Conservation (phyloP, 345 rosid species). For the Aquilaria yunnanensis region DNA sequence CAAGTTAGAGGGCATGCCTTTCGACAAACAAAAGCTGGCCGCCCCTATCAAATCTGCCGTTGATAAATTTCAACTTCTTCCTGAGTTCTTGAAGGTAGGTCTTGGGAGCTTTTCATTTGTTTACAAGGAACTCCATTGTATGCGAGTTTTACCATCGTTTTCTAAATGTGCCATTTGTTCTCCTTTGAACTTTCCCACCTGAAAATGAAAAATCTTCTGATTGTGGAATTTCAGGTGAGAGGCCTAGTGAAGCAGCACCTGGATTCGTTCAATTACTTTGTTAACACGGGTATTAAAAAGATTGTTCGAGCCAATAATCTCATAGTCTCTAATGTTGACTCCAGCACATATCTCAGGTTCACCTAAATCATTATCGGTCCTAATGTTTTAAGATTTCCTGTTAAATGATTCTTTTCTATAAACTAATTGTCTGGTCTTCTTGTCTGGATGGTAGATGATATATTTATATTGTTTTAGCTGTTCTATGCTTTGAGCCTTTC, state of each 20-base stretch:
- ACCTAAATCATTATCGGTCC: neutral
- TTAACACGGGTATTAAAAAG: constrained; percentile 70
- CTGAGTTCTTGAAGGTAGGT: constrained; percentile 61
- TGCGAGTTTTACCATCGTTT: too few relatives aligned
- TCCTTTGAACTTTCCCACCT: too few relatives aligned
- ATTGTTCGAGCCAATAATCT: constrained; percentile 73
- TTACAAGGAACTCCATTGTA: neutral
- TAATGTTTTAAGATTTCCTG: neutral
- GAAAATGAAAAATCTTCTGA: neutral
- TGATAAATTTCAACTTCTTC: constrained; percentile 56
- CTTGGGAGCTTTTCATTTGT: neutral
- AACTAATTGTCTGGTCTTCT: neutral
- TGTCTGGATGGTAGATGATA: neutral
- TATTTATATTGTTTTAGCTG: neutral
- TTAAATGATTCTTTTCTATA: neutral
- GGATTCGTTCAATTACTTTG: constrained; percentile 84
- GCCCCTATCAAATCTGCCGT: constrained; percentile 50
- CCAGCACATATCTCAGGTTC: constrained; percentile 56
- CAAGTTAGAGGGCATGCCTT: neutral
- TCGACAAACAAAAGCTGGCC: constrained; percentile 37
- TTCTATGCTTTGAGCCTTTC: neutral
- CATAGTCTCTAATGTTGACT: constrained; percentile 42
- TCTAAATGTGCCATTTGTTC: too few relatives aligned
- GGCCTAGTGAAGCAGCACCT: constrained; percentile 95
- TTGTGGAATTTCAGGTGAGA: constrained; percentile 42